Conservation (phyloP, 495 filamentous ascomycete genomes). For the Aspergillus funiculosus region DNA sequence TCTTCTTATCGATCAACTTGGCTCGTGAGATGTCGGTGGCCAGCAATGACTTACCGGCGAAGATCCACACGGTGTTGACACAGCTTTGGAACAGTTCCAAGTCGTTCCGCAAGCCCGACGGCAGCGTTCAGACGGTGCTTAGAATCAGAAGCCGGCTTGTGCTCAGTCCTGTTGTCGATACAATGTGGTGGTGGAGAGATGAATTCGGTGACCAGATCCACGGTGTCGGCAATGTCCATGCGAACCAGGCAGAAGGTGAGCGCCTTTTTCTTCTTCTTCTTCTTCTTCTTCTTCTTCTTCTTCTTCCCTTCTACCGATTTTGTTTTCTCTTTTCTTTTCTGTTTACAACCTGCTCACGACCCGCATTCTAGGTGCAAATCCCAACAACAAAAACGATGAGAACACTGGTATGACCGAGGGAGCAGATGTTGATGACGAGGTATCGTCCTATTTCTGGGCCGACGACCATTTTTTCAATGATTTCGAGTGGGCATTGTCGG, state of each 20-base stretch:
- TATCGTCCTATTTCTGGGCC: too few species aligned
- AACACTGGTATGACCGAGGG: too few species aligned
- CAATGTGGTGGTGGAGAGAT: slow-evolving; percentile 48
- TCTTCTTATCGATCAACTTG: slow-evolving; percentile 37
- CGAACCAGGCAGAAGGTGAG: too few species aligned
- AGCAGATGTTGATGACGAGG: too few species aligned
- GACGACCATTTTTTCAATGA: slow-evolving; percentile 36
- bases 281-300: not conserved
- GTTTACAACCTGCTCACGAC: too few species aligned
- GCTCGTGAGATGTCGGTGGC: slow-evolving; percentile 35
- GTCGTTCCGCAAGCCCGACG: slow-evolving; percentile 40
- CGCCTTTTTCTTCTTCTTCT: not conserved
- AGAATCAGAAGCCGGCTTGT: slow-evolving; percentile 41
- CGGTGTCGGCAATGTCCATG: too few species aligned
- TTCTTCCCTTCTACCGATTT: not conserved
- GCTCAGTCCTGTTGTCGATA: slow-evolving; percentile 39
- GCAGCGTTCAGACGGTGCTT: slow-evolving; percentile 31
- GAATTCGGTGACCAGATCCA: slow-evolving; percentile 42
- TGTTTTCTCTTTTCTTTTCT: not conserved
- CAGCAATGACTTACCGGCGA: slow-evolving; percentile 34
- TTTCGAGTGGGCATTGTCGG: slow-evolving; percentile 37
- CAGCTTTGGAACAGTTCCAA: slow-evolving; percentile 44
- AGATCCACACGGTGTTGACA: slow-evolving; percentile 29
- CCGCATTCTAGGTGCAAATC: too few species aligned
- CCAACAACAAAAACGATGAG: too few species aligned